Percentiles rank a stretch among this genome's conserved stretches.
Evolutionary conservation across 2,329 filamentous ascomycete species (phyloP).

Genomic region (Colletotrichum graminicola): DNA sequence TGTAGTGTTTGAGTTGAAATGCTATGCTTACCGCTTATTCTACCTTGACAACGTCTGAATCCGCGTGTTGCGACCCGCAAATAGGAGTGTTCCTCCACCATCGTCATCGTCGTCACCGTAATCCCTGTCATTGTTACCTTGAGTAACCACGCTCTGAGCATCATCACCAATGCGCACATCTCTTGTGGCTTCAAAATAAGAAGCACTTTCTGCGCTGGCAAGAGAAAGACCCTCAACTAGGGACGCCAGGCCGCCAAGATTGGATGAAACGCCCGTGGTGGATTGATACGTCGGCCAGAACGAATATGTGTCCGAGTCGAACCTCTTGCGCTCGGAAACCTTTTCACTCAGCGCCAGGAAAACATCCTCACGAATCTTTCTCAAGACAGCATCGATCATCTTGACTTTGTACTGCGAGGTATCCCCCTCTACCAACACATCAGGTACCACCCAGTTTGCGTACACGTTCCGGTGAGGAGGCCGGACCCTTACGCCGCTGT

Average conservation of each 20-base stretch:
- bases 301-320: constrained; percentile 22
- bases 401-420: neutral
- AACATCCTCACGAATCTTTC: constrained; percentile 13
- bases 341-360: constrained; percentile 29
- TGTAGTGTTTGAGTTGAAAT: neutral
- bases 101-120: neutral
- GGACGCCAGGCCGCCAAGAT: neutral
- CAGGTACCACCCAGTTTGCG: constrained; percentile 41
- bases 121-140: neutral
- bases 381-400: constrained; percentile 24
- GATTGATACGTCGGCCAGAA: constrained; percentile 12
- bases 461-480: constrained; percentile 42
- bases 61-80: neutral
- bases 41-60: neutral
- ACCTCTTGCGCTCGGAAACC: constrained; percentile 22
- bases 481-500: constrained; percentile 39
- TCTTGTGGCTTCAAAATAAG: no score
- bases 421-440: constrained; percentile 9
- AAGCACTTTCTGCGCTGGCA: no score
- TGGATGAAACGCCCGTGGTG: neutral
- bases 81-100: constrained; percentile 3
- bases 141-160: neutral
- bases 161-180: neutral
- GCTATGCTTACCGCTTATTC: no score
- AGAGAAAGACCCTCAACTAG: neutral